These are phyloP conservation scores for Aquilaria sinensis DNA, from an alignment of 345 rosid species.

Conservation along the genomic window DNA sequence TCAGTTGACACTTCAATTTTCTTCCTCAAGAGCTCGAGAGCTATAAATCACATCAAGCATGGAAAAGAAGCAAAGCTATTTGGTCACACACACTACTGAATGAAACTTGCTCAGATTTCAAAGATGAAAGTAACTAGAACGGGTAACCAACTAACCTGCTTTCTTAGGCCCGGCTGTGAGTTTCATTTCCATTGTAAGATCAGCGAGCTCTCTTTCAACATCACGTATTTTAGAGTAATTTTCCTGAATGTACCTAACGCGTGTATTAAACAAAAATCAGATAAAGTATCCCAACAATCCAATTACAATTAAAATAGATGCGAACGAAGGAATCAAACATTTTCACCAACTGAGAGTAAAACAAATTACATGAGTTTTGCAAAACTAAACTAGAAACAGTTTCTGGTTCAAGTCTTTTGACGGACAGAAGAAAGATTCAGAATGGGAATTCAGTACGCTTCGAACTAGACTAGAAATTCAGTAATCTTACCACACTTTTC, in stretches of 20 bases:
- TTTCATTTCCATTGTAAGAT: conserved; percentile 84
- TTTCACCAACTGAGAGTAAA: no score
- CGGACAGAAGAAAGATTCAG: no score
- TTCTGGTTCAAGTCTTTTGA: no score
- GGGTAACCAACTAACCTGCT: conserved; percentile 48
- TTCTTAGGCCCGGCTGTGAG: conserved; percentile 97
- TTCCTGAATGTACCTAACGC: conserved; percentile 75
- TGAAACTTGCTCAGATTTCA: conserved; percentile 2
- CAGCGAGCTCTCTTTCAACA: conserved; percentile 76
- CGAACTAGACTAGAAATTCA: no score
- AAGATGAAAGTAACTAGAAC: conserved; percentile 1
- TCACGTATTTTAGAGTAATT: conserved; percentile 77
- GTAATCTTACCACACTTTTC: no score
- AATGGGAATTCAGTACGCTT: no score
- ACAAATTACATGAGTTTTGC: no score
- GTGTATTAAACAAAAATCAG: neutral
- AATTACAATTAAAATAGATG: neutral
- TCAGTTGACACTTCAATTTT: conserved; percentile 76
- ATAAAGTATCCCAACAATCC: neutral
- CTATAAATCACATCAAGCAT: conserved; percentile 30
- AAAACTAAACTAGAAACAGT: neutral
- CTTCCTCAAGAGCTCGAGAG: conserved; percentile 85
- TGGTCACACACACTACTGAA: conserved; percentile 7
- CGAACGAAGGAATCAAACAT: neutral
- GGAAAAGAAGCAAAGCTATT: conserved; percentile 18